Evolutionary conservation across 2,329 filamentous ascomycete species (phyloP).

Genomic region (Parascedosporium putredinis): DNA sequence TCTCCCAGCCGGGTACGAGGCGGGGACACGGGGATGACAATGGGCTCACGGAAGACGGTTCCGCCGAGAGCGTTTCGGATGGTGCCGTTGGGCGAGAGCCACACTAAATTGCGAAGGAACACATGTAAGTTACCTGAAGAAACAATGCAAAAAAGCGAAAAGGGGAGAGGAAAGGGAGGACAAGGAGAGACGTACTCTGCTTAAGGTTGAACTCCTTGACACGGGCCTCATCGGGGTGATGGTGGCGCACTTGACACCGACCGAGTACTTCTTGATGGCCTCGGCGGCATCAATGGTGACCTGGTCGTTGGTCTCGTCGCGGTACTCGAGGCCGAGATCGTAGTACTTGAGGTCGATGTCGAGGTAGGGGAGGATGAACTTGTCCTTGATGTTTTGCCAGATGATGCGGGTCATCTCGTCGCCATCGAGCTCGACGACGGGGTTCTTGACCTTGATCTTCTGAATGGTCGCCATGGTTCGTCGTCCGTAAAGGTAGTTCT

Average conservation of each 20-base stretch:
- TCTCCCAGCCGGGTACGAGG: slow-evolving; percentile 93
- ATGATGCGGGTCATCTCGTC: slow-evolving; percentile 97
- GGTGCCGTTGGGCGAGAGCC: slow-evolving; percentile 94
- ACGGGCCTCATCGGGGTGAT: slow-evolving; percentile 97
- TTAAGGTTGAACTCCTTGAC: slow-evolving; percentile 98
- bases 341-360: slow-evolving; percentile 99
- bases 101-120: slow-evolving; percentile 58
- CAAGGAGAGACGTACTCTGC: slow-evolving; percentile 58
- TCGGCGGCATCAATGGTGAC: slow-evolving; percentile 92
- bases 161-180: slow-evolving; percentile 9
- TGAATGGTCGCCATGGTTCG: slow-evolving; percentile 45
- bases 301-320: slow-evolving; percentile 91
- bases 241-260: slow-evolving; percentile 98
- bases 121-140: not conserved
- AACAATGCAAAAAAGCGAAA: not conserved
- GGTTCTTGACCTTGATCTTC: slow-evolving; percentile 99
- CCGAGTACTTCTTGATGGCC: slow-evolving; percentile 97
- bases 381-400: slow-evolving; percentile 98
- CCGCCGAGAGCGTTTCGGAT: slow-evolving; percentile 70
- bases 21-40: slow-evolving; percentile 87
- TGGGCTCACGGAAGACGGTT: slow-evolving; percentile 98
- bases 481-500: slow-evolving; percentile 9
- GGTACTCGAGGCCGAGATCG: slow-evolving; percentile 85
- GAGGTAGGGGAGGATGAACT: slow-evolving; percentile 93
- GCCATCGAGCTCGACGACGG: slow-evolving; percentile 93